Evolutionary conservation across 441 rosid species (phyloP).

Genomic region (Gossypium trilobum): DNA sequence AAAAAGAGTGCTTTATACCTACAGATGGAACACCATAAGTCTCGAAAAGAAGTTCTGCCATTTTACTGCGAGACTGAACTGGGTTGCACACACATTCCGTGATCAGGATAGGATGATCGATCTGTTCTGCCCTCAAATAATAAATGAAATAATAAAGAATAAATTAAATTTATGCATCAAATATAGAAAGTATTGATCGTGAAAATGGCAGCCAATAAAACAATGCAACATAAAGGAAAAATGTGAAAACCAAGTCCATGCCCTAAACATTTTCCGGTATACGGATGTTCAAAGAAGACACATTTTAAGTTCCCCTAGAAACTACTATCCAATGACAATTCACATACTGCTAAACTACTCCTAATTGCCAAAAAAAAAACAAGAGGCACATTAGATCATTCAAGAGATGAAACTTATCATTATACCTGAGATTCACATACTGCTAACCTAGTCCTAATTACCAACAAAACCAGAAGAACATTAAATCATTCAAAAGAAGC

Average conservation of each 20-base stretch:
- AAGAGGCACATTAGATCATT: neutral
- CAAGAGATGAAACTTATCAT: slow-evolving; percentile 4
- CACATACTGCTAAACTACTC: neutral
- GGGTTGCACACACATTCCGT: slow-evolving; percentile 94
- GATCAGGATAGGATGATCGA: slow-evolving; percentile 76
- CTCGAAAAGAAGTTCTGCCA: slow-evolving; percentile 90
- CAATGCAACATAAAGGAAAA: neutral
- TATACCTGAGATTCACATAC: slow-evolving; percentile 53
- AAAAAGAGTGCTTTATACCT: slow-evolving; percentile 35
- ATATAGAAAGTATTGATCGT: neutral
- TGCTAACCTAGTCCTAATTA: neutral
- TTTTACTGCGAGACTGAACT: slow-evolving; percentile 80
- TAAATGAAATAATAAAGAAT: neutral
- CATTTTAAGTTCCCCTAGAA: neutral
- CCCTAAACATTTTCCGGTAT: neutral
- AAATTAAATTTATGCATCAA: neutral
- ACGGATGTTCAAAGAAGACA: neutral
- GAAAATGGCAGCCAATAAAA: neutral
- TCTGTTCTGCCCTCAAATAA: slow-evolving; percentile 10
- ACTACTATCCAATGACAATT: neutral
- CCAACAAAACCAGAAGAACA: neutral
- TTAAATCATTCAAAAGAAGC: neutral
- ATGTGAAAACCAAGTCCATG: neutral
- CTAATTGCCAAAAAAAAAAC: neutral
- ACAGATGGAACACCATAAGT: slow-evolving; percentile 90